Evolutionary conservation across 2,329 filamentous ascomycete genomes (phyloP), one percentile per base, ranked within the genome.

Genomic region (Calonectria crousiana): DNA sequence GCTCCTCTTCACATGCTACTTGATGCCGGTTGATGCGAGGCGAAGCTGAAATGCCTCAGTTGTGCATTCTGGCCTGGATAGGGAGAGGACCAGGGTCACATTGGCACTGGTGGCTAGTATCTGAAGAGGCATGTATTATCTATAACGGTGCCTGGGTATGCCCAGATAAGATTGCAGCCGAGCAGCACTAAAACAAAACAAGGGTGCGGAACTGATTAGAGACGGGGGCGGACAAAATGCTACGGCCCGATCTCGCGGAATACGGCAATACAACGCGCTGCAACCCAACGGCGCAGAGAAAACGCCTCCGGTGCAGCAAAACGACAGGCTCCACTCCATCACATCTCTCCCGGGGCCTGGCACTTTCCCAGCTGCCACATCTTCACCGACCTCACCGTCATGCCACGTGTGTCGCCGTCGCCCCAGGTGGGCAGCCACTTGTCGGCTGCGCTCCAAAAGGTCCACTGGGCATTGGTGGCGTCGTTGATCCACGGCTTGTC

Each of bases 401-500:
- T 86, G 67, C 86, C 87, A 23, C 85, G 83, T 66, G 82, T 79
- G 60, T 85, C 84, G 18, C 84, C 84, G 62, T 84, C 78, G 13
- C 84, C 85, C 88, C 88, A 89, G n/a, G 86, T 89, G 2, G 86
- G 86, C 20, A 86, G 82, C 87, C 88, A 90, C 41, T 82, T 72
- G 71, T 79, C 77, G 30, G 80, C 80, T 3, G 84, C 85, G 34
- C 82, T 81, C 85, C 84, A 88, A 76, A 89, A 89, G 16, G 86
- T 84, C 74, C 81, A 82, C 70, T 82, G 81, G 0, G 85, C 83
- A 38, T 83, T 86, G 6, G 82, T 82, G 28, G 84, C 82, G 20
- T 77, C 82, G 77, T 89, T 86, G 28, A 85, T 83, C 87, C 87
- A 89, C 0, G 88, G 87, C 78, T 89, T 89, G 41, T 80, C 80